Conservation (phyloP, 352 stramenopile genomes). For the Blastocystis sp. region DNA sequence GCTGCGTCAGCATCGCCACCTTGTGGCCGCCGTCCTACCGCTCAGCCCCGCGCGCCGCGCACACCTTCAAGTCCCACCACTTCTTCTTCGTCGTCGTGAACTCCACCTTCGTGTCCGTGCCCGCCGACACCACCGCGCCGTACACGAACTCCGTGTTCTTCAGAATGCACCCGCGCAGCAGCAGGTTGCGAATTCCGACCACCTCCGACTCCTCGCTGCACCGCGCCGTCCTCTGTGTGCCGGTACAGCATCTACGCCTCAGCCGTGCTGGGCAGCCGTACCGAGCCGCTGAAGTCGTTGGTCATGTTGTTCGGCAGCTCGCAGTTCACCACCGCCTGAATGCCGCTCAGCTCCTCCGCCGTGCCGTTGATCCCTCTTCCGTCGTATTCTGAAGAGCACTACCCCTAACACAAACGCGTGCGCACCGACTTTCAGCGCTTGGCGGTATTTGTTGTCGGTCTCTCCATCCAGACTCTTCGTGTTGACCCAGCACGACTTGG, state of each 20-base stretch:
- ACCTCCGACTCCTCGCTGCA: slow-evolving; percentile 77
- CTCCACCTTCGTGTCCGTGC: slow-evolving; percentile 87
- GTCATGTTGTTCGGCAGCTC: slow-evolving; percentile 80
- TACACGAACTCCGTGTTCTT: slow-evolving; percentile 86
- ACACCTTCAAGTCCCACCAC: slow-evolving; percentile 30
- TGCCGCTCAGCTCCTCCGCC: slow-evolving; percentile 50
- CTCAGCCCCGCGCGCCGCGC: too few relatives aligned
- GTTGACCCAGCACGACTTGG: slow-evolving; percentile 82
- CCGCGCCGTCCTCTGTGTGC: slow-evolving; percentile 74
- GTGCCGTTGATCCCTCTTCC: not conserved
- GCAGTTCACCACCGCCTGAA: slow-evolving; percentile 77
- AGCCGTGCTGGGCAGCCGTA: slow-evolving; percentile 81
- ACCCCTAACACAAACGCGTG: slow-evolving; percentile 35
- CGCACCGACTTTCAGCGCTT: slow-evolving; percentile 68
- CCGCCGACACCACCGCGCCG: slow-evolving; percentile 87
- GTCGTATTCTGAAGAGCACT: slow-evolving; percentile 9
- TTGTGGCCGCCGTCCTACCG: not conserved
- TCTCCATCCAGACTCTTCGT: slow-evolving; percentile 88
- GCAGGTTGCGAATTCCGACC: slow-evolving; percentile 76
- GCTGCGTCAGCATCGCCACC: slow-evolving; percentile 78
- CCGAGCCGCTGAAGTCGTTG: slow-evolving; percentile 71
- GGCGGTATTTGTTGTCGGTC: slow-evolving; percentile 83
- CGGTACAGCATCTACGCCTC: slow-evolving; percentile 79
- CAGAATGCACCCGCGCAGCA: slow-evolving; percentile 85
- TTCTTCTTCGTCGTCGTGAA: slow-evolving; percentile 73